Conservation (phyloP, 345 rosid genomes). For the Camelina laxa region DNA sequence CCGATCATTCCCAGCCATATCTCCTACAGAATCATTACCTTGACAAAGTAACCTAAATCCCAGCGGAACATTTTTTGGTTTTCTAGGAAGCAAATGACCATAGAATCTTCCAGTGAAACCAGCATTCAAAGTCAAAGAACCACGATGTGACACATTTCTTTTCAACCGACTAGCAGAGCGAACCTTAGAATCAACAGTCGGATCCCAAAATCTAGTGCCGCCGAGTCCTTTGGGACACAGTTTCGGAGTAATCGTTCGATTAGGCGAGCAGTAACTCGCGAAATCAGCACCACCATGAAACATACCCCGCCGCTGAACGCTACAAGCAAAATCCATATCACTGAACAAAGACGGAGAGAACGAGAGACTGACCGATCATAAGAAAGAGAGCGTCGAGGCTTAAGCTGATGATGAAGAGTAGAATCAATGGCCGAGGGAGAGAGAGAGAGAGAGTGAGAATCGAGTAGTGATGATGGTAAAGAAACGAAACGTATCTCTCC, state of each 20-base stretch:
- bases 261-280: slow-evolving; percentile 39
- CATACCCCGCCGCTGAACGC: slow-evolving; percentile 55
- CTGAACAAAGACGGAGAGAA: background rate
- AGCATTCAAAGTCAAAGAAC: slow-evolving; percentile 43
- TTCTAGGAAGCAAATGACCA: slow-evolving; percentile 42
- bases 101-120: slow-evolving; percentile 43
- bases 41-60: slow-evolving; percentile 56
- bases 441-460: background rate
- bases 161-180: slow-evolving; percentile 40
- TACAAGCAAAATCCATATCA: slow-evolving; percentile 64
- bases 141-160: slow-evolving; percentile 35
- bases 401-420: background rate
- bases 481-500: slow-evolving; percentile 5
- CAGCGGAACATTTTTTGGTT: slow-evolving; percentile 40
- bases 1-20: slow-evolving; percentile 63
- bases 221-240: slow-evolving; percentile 42
- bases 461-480: background rate
- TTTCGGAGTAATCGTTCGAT: slow-evolving; percentile 31
- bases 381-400: slow-evolving; percentile 14
- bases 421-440: slow-evolving; percentile 6
- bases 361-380: slow-evolving; percentile 18
- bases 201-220: slow-evolving; percentile 37
- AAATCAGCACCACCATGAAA: slow-evolving; percentile 46
- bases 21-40: slow-evolving; percentile 66
- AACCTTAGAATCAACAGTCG: slow-evolving; percentile 28